Evolutionary conservation across 2,329 filamentous ascomycete genomes (phyloP), one percentile per base, ranked within the genome.

Genomic region (Trichoderma polysporum): DNA sequence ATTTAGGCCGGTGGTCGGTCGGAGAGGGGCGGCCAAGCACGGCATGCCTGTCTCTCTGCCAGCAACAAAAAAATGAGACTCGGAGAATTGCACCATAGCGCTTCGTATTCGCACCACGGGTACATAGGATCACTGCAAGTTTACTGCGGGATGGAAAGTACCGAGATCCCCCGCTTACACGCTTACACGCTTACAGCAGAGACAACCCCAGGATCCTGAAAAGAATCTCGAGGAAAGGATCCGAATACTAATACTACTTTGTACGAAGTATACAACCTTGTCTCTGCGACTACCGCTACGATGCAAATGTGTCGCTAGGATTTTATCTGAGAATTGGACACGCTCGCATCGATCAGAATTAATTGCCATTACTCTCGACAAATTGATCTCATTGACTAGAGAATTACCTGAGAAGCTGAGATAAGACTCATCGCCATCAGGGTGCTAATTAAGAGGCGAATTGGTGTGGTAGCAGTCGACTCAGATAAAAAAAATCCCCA

Each of bases 1-100:
- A 63, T 56, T 25, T 62, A 31, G 53, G 59, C 47, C 59, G 59
- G 31, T 17, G 59, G 59, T 62, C 37, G 60, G 61, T 59, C 29
- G 54, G 33, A 59, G 41, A 56, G 56, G 56, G 35, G 56, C 39
- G 53, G 52, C 52, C 47, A 63, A 63, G 47, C 58, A 50, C 58
- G 58, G 58, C 58, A 61, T 61, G 41, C 5, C 8, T 47, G 17
- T 50, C 3, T 50, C 25, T 50, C 47, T 50, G 47, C 22, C 47
- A 47, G 41, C 41, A n/a, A 47, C 37, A 39, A 10, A n/a, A n/a
- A n/a, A n/a, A n/a, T n/a, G n/a, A n/a, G n/a, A 39, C 37, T 39
- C 37, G 37, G 37, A 7, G 8, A 60, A 61, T 33, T 49, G 45
- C 45, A 61, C 58, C 58, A 35, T 60, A 12, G 58, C 10, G 15